Evolutionary conservation across 257 asterid species (phyloP), one percentile per base, ranked within the genome.

Genomic region (Osmanthus fragrans): DNA sequence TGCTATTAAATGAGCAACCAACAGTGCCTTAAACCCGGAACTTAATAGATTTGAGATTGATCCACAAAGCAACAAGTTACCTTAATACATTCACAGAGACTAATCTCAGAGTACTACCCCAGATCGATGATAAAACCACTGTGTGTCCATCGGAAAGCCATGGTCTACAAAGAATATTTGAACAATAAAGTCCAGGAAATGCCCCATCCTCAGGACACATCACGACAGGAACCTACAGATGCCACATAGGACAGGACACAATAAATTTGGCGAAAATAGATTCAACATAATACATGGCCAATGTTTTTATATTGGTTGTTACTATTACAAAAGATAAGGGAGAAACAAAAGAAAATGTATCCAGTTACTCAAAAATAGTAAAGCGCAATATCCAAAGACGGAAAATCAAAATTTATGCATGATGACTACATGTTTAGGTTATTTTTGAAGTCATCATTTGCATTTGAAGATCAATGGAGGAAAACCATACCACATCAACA

Each of bases 101-200:
- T 74, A 96, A 83, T 42, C 90, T 76, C 85, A 84, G 88, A 74
- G 87, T 70, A 85, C 97, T 92, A 32, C 96, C 90, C 99, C 99
- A 93, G n/a, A 81, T 27, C 63, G 98, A 90, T 30, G 97, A 86
- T 77, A 93, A 78, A 82, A 93, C 85, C 82, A 96, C 69, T 21
- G 96, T 91, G 71, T 63, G 81, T 73, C 97, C 98, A 87, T 96
- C 97, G 33, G 98, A 93, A 74, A 93, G 97, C 98, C 98, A 96
- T 33, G 99, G 93, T 23, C 87, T 80, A 39, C 80, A 69, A 40
- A 88, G 90, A 77, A 89, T 40, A 65, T 81, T 88, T 8, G 83
- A 80, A 77, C 81, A 83, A 79, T 93, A 93, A 72, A 96, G 81
- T 75, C 99, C 99, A 10, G 98, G 99, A 86, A 96, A 93, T 68